These are phyloP conservation scores for Pseudomonodictys pantanalensis DNA, from an alignment of 495 filamentous ascomycete genomes.

Conservation along the genomic window DNA sequence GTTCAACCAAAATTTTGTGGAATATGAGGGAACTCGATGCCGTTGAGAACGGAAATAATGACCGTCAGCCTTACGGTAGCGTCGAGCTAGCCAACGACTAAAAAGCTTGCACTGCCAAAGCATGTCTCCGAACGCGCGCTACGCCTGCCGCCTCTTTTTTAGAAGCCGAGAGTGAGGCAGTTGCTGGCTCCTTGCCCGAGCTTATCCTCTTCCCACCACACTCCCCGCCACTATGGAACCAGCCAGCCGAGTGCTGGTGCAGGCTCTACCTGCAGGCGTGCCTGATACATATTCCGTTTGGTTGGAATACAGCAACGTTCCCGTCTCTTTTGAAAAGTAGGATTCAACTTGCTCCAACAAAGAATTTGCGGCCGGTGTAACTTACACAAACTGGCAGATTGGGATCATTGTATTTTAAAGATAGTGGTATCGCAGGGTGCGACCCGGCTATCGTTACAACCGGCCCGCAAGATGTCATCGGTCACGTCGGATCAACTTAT, in stretches of 20 bases:
- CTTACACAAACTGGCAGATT: slow-evolving; percentile 4
- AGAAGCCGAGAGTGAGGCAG: background rate
- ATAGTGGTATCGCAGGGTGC: slow-evolving; percentile 9
- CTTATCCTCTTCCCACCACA: background rate
- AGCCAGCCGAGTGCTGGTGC: slow-evolving; percentile 3
- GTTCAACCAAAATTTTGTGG: too few relatives aligned
- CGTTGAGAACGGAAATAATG: too few relatives aligned
- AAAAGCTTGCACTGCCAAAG: too few relatives aligned
- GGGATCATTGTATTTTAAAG: slow-evolving; percentile 17
- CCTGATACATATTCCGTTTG: background rate
- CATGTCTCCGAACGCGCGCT: too few relatives aligned
- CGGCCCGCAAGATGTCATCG: background rate
- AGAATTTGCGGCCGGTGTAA: background rate
- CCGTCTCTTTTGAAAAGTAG: background rate
- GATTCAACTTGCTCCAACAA: background rate
- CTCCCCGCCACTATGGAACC: background rate
- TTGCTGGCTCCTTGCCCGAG: background rate
- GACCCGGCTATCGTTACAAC: background rate
- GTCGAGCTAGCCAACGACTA: too few relatives aligned
- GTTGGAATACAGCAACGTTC: slow-evolving; percentile 5
- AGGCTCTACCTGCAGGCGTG: slow-evolving; percentile 2
- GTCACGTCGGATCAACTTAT: slow-evolving; percentile 2
- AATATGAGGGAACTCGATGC: too few relatives aligned
- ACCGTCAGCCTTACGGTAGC: too few relatives aligned
- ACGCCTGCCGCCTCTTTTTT: background rate